These are phyloP conservation scores for Yamagishiella unicocca DNA, from an alignment of 139 green algal genomes.

Conservation along the genomic window DNA sequence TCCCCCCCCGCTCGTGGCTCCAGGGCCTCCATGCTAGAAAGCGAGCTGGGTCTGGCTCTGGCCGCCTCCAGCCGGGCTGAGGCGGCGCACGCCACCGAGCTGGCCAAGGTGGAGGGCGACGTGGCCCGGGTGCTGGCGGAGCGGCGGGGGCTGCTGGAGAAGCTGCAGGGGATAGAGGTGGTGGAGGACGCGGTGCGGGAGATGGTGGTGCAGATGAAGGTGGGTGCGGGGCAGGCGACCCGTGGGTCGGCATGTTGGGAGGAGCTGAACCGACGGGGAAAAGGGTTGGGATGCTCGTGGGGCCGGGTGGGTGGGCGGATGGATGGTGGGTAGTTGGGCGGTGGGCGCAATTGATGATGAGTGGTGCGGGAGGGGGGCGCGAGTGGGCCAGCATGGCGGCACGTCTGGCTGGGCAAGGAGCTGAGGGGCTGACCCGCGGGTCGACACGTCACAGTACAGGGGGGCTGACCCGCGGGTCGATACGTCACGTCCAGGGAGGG, in stretches of 20 bases:
- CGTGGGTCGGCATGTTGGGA: no score
- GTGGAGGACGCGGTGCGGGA: constrained; percentile 68
- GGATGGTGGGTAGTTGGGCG: no score
- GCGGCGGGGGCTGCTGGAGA: constrained; percentile 55
- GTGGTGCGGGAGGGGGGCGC: no score
- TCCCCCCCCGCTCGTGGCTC: neutral
- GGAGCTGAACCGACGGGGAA: neutral
- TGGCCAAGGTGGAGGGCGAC: constrained; percentile 59
- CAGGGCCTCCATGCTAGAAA: constrained; percentile 51
- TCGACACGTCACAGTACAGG: no score
- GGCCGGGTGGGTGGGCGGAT: no score
- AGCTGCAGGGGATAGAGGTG: constrained; percentile 58
- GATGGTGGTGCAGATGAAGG: constrained; percentile 71
- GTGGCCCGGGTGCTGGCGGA: constrained; percentile 57
- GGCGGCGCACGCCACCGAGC: constrained; percentile 50
- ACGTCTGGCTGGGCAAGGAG: no score
- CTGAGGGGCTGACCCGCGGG: no score
- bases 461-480: no score
- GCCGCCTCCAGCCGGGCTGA: constrained; percentile 47
- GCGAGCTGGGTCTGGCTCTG: constrained; percentile 52
- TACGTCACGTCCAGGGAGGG: no score
- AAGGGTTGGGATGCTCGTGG: neutral
- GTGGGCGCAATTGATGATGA: no score
- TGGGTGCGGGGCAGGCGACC: neutral
- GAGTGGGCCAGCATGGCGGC: no score